Evolutionary conservation across 2,329 filamentous ascomycete genomes (phyloP), one percentile per base, ranked within the genome.

Genomic region (Periconia sp.): DNA sequence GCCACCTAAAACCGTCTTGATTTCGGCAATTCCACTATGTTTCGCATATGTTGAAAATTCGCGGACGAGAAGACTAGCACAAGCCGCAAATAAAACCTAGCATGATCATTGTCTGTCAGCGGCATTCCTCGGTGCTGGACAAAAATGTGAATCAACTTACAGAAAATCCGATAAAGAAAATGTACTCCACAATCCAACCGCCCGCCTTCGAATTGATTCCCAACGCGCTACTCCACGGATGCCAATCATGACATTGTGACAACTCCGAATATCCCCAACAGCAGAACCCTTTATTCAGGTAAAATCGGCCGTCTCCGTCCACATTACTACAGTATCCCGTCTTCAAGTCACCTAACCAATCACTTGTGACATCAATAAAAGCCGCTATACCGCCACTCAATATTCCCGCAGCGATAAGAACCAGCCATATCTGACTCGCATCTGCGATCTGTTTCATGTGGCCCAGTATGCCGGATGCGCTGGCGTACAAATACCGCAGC

Each of bases 21-120:
- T 95, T 78, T 99, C 93, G 6, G 93, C 92, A 63, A 99, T 97
- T 75, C 93, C 93, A 71, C 91, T 96, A 69, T 97, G 93, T 71
- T 90, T 93, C 45, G 93, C 93, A 74, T 96, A 91, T 6, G 89
- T 81, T 20, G 91, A 91, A 74, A 92, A 97, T 63, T 88, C 85
- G 64, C 88, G 85, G 14, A 97, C 92, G 50, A 97, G 77, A 49
- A 92, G 70, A 49, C 89, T 90, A 10, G 94, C 91, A 53, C 82
- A 85, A 37, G 85, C 80, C 23, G 93, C 92, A 68, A 96, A 93
- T 8, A 89, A 64, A 10, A 93, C 80, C 89, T 92, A 46, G 15
- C 3, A 18, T 33, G 17, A 27, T 3, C 20, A 54, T 79, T 41
- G 33, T 37, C 33, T 41, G 33, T 37, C 33, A 74, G 66, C 23